Evolutionary conservation across 148 eudicot genomes (phyloP).

Genomic region (Simmondsia chinensis): DNA sequence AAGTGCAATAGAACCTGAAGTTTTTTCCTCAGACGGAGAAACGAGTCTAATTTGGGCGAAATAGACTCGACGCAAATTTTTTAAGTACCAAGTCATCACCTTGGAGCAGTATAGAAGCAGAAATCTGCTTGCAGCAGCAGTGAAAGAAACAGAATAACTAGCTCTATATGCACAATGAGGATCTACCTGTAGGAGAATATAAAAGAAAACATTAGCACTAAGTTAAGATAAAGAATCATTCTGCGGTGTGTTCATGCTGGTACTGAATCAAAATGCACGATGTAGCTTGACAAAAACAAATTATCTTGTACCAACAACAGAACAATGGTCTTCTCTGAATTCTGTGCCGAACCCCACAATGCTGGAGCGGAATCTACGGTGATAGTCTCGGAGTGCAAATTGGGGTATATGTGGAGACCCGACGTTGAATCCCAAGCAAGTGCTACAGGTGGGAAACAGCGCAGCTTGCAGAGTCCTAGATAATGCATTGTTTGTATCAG

Average conservation of each 20-base stretch:
- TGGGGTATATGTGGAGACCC: conserved; percentile 82
- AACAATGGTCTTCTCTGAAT: conserved; percentile 64
- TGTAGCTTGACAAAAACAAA: background rate
- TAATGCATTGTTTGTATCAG: background rate
- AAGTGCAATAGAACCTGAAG: too few species aligned
- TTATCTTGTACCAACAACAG: conserved; percentile 59
- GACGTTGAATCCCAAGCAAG: conserved; percentile 90
- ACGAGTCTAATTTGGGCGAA: background rate
- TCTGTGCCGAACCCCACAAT: conserved; percentile 68
- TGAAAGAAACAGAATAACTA: conserved; percentile 46
- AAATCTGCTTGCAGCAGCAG: conserved; percentile 76
- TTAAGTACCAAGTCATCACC: conserved; percentile 32
- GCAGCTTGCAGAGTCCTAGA: conserved; percentile 77
- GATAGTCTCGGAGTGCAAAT: conserved; percentile 56
- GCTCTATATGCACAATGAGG: conserved; percentile 89
- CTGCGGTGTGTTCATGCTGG: background rate
- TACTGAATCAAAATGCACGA: background rate
- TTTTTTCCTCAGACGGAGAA: too few species aligned
- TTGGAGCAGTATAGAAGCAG: conserved; percentile 65
- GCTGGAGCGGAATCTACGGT: conserved; percentile 89
- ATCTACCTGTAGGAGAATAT: conserved; percentile 52
- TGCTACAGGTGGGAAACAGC: conserved; percentile 97
- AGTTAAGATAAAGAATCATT: background rate
- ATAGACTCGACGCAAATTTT: background rate
- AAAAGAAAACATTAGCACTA: background rate